Base-by-base conservation (phyloP, 345 rosid species). In the Syzygium aromaticum region DNA sequence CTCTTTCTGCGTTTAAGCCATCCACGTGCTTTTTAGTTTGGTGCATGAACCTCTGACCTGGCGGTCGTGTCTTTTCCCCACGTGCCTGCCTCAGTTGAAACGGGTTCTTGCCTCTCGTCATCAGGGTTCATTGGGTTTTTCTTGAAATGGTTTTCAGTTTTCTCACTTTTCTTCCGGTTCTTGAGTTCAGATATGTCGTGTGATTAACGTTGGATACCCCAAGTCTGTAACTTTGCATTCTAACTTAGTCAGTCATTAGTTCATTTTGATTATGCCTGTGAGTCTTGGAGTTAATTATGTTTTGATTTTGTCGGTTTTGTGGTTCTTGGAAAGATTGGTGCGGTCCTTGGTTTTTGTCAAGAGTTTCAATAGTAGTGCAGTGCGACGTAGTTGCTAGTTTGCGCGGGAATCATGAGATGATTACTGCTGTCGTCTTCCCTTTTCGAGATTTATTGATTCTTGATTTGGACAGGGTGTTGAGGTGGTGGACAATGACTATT, bases 401-500 rank as follows among this genome's bases (percentile, higher is more conserved):
- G 80, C 80, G 9, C 27, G 25, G 11, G 80, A 38, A 73, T 73
- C 49, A 5, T 19, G 80, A 38, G 27, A 73, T 9, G 14, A 73
- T 38, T 38, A 38, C 80, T 67, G 78, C 78, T 73, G 46, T 73
- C 80, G 80, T 11, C 49, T 19, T 9, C 49, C 49, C 49, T 10
- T 5, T 38, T 19, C 19, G 80, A 73, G 80, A 21, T 51, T 11
- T 28, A 46, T 63, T 30, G 22, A 11, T 8, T 73, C 49, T 38
- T 73, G 80, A n/a, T n/a, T 1, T 21, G 59, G 30, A 5, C 84
- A 96, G 99, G 98, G 98, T 13, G 98, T 94, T 77, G 98, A 96
- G 85, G n/a, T 90, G 89, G 98, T 94, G 90, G 96, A 94, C 84
- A 96, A 96, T 87, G 95, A 93, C 0, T 97, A 96, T 89, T 97